phyloP scores from a whole-genome alignment of 805 yeast genomes.

The Kodamaea leandrae region DNA sequence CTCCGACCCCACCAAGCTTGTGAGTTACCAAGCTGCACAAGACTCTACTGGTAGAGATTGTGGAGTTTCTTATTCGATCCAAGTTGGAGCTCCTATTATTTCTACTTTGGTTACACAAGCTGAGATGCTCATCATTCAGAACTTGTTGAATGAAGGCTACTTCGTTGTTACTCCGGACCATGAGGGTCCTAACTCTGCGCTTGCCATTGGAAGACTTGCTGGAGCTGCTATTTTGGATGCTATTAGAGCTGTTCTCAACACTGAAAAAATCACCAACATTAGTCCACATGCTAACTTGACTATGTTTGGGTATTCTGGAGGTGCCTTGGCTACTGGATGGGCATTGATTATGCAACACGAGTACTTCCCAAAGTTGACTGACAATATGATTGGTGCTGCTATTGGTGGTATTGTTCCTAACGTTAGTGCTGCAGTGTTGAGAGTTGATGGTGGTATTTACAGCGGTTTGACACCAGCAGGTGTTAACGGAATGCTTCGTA shows the following conservation, averaged over 20 bases:
- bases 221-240: slow-evolving; percentile 30
- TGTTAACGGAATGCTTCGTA: slow-evolving; percentile 27
- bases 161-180: slow-evolving; percentile 32
- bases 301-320: slow-evolving; percentile 38
- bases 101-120: slow-evolving; percentile 12
- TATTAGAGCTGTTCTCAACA: slow-evolving; percentile 23
- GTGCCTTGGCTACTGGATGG: slow-evolving; percentile 36
- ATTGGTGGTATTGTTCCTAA: slow-evolving; percentile 39
- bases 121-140: slow-evolving; percentile 13
- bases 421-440: slow-evolving; percentile 23
- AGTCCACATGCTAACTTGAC: slow-evolving; percentile 17
- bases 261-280: slow-evolving; percentile 16
- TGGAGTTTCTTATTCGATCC: slow-evolving; percentile 23
- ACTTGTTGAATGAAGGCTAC: slow-evolving; percentile 24
- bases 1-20: slow-evolving; percentile 21
- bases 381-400: slow-evolving; percentile 26
- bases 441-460: slow-evolving; percentile 23
- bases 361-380: slow-evolving; percentile 30
- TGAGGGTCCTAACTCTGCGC: slow-evolving; percentile 30
- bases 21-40: slow-evolving; percentile 25
- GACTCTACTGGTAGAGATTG: slow-evolving; percentile 25
- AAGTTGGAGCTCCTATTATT: slow-evolving; percentile 10
- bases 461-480: slow-evolving; percentile 30
- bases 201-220: slow-evolving; percentile 28
- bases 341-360: slow-evolving; percentile 33